Evolutionary conservation across 2,329 filamentous ascomycete species (phyloP).

Genomic region (Botrytis paeoniae): DNA sequence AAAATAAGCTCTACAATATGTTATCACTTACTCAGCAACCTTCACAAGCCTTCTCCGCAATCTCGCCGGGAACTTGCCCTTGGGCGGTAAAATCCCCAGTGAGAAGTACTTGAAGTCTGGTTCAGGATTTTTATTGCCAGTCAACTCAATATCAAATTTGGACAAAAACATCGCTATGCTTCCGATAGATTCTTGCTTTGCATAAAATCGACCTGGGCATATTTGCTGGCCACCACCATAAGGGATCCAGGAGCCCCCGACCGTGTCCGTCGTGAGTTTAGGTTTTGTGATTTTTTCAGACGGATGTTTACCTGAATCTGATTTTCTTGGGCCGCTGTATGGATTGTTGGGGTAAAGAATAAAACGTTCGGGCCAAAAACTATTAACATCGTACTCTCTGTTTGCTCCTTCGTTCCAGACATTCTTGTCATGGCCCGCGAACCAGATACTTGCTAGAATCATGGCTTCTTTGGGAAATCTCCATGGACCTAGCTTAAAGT

Average conservation of each 20-base stretch:
- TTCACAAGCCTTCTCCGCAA: conserved; percentile 22
- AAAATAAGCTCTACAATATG: neutral
- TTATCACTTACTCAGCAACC: neutral
- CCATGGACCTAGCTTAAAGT: conserved; percentile 35
- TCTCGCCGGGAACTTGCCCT: conserved; percentile 23
- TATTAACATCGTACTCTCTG: conserved; percentile 33
- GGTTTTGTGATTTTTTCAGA: conserved; percentile 23
- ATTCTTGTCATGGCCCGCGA: conserved; percentile 22
- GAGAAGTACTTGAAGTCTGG: conserved; percentile 27
- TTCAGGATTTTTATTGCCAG: conserved; percentile 9
- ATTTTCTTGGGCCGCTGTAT: conserved; percentile 31
- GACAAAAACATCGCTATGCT: conserved; percentile 37
- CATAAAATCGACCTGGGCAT: conserved; percentile 41
- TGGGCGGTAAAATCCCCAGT: conserved; percentile 28
- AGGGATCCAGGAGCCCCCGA: conserved; percentile 38
- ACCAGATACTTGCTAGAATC: conserved; percentile 33
- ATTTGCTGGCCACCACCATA: conserved; percentile 39
- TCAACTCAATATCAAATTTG: conserved; percentile 38
- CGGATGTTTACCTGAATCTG: neutral
- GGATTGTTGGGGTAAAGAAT: conserved; percentile 36
- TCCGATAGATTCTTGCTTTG: conserved; percentile 39
- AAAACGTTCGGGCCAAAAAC: conserved; percentile 41
- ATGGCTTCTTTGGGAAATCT: conserved; percentile 32
- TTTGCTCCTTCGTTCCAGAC: conserved; percentile 37
- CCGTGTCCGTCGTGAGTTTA: conserved; percentile 31